These are phyloP conservation scores for Thermochaetoides dissita DNA, from an alignment of 2,329 filamentous ascomycete genomes.

Conservation along the genomic window DNA sequence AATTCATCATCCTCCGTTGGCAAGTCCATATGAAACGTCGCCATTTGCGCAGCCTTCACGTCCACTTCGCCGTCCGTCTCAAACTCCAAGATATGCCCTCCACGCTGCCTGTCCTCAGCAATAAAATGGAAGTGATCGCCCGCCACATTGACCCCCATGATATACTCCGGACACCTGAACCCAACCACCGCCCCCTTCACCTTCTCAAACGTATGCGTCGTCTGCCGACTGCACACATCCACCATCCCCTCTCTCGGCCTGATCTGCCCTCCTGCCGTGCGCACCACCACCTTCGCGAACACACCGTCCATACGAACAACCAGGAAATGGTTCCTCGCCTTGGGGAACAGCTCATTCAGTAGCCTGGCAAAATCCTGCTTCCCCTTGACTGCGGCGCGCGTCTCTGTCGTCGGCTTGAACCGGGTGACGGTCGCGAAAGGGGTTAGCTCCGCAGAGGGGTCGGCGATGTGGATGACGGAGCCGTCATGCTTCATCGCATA, in stretches of 20 bases:
- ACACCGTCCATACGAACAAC: constrained; percentile 19
- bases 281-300: constrained; percentile 18
- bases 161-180: constrained; percentile 21
- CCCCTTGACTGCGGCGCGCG: constrained; percentile 12
- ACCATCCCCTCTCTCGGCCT: constrained; percentile 17
- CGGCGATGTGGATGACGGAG: constrained; percentile 15
- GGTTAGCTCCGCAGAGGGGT: constrained; percentile 15
- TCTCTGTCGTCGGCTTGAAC: constrained; percentile 16
- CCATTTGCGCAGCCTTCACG: constrained; percentile 17
- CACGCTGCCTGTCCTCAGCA: constrained; percentile 17
- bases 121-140: constrained; percentile 24
- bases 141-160: constrained; percentile 22
- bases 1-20: constrained; percentile 22
- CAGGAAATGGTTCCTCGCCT: constrained; percentile 19
- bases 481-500: constrained; percentile 25
- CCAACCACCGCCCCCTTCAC: constrained; percentile 20
- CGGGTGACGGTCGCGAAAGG: constrained; percentile 23
- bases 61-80: constrained; percentile 20
- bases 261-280: constrained; percentile 21
- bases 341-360: constrained; percentile 15
- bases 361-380: constrained; percentile 17
- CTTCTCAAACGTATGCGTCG: constrained; percentile 16
- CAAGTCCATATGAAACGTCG: constrained; percentile 20
- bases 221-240: constrained; percentile 19
- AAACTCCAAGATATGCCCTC: constrained; percentile 21